A percentile compares a stretch with the other conserved stretches of the same genome.
Conservation (phyloP, 2,329 filamentous ascomycete species). For the Pseudogymnoascus sp. region DNA sequence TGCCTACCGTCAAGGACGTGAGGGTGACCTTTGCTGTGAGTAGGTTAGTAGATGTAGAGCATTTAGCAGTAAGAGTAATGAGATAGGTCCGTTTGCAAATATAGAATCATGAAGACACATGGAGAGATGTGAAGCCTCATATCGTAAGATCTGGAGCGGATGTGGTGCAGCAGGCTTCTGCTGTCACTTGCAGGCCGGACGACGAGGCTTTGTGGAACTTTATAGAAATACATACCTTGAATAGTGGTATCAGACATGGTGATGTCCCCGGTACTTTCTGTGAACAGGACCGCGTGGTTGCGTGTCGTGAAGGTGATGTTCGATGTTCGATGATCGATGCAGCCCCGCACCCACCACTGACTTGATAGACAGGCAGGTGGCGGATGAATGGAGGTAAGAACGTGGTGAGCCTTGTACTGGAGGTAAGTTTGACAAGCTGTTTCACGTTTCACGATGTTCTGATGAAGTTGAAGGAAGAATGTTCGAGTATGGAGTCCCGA, state of each 20-base stretch:
- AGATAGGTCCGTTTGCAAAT: background rate
- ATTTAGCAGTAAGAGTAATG: background rate
- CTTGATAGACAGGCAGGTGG: conserved; percentile 2
- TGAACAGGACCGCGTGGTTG: background rate
- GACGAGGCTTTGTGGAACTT: background rate
- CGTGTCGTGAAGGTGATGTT: background rate
- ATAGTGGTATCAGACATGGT: background rate
- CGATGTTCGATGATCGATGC: background rate
- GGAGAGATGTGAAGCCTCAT: background rate
- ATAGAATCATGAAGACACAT: background rate
- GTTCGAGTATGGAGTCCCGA: background rate
- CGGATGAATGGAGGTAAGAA: conserved; percentile 7
- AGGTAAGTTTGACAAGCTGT: background rate
- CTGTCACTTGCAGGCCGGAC: background rate
- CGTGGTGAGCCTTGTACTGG: background rate
- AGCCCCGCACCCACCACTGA: conserved; percentile 1
- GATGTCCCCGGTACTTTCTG: background rate
- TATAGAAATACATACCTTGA: background rate
- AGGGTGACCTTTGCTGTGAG: conserved; percentile 8
- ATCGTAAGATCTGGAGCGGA: background rate
- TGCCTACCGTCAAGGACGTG: conserved; percentile 8
- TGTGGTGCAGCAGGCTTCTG: background rate
- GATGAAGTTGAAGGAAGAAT: background rate
- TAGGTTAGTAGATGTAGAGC: background rate
- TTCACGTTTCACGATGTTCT: background rate